Evolutionary conservation across 805 yeast genomes (phyloP), one percentile per base, ranked within the genome.

Genomic region (Metschnikowia gelsemii): DNA sequence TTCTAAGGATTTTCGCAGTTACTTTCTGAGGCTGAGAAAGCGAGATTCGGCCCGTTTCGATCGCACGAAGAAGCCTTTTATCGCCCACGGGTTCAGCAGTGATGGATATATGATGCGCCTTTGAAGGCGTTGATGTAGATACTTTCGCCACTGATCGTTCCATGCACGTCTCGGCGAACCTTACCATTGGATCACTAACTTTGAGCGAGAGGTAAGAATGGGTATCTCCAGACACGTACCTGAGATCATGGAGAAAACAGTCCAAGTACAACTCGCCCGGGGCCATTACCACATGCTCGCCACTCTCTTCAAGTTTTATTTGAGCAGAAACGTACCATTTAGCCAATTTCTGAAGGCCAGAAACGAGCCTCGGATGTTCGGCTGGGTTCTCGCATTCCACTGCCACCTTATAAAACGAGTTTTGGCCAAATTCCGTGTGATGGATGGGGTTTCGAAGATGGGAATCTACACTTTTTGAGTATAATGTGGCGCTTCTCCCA

Each of bases 231-330:
- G 78, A 84, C 23, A 77, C 66, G 20, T 68, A 59, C 48, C 97
- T 68, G 32, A 93, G 62, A 55, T 88, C 96, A 58, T 82, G 85
- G 28, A 93, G 62, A 18, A 85, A 65, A 51, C 93, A 86, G 60
- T 93, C 98, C 62, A 93, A 59, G 56, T 87, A 87, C 13, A 91
- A 54, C 56, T 93, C 98, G 5, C 99, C 99, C 8, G 87, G 78
- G 0, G 93, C 96, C 20, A 81, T 55, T 0, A 93, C 59, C 1
- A 81, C 80, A 57, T 84, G 87, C 53, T 89, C 97, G 2, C 97
- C 96, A 38, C 90, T 84, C 50, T 87, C 95, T 58, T 88, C 96
- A 1, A 84, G 87, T 48, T 75, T 79, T n/a, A 86, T 67, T 16
- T 73, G 73, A 26, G 80, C 70, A 3, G 89, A 83, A 8, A 84